Evolutionary conservation across 139 green algal genomes (phyloP).

Genomic region (Tetraselmis chui): DNA sequence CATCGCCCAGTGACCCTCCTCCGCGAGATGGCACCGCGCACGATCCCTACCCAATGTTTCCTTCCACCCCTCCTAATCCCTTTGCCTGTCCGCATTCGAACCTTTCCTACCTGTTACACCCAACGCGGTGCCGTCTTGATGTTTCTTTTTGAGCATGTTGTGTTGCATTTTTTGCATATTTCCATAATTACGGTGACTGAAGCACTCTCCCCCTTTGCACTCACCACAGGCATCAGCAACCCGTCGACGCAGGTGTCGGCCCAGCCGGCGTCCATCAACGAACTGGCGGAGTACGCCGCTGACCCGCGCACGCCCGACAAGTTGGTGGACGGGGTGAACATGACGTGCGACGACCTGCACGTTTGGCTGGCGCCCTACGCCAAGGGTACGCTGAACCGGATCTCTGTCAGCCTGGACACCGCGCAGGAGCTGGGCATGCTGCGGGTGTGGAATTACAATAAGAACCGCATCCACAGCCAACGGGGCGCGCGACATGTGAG

Average conservation of each 20-base stretch:
- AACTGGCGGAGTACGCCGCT: conserved; percentile 12
- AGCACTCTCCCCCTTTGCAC: neutral
- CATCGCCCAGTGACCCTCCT: no score
- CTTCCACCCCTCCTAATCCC: no score
- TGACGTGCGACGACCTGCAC: conserved; percentile 36
- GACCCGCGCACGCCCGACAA: conserved; percentile 30
- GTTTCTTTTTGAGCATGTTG: no score
- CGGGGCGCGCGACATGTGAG: conserved; percentile 18
- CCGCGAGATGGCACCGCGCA: no score
- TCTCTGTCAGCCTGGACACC: conserved; percentile 8
- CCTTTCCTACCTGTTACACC: no score
- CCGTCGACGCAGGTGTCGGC: conserved; percentile 20
- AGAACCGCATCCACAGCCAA: conserved; percentile 26
- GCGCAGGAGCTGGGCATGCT: conserved; percentile 18
- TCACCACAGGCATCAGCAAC: neutral
- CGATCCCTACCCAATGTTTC: no score
- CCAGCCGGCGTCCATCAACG: conserved; percentile 21
- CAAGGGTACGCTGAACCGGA: neutral
- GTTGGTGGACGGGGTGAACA: conserved; percentile 29
- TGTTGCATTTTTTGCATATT: no score
- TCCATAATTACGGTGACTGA: no score
- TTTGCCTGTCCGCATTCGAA: no score
- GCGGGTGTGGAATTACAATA: conserved; percentile 44
- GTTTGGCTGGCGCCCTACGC: conserved; percentile 31
- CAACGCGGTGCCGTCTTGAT: no score